Percentiles rank a stretch among this genome's conserved stretches.
Conservation (phyloP, 148 eudicot species). For the Chenopodium formosanum region DNA sequence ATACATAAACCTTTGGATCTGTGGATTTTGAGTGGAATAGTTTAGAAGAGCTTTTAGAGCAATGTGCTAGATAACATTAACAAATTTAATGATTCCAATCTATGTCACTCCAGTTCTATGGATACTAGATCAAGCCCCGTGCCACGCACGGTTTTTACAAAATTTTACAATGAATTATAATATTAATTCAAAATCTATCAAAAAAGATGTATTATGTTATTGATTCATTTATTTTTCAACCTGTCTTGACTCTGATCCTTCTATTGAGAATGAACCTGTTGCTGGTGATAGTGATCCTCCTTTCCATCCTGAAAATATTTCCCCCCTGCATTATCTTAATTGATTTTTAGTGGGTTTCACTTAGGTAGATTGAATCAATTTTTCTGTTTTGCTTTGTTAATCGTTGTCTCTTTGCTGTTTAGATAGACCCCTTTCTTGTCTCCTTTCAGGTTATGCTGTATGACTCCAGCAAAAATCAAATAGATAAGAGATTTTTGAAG, state of each 20-base stretch:
- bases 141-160: no score
- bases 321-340: background rate
- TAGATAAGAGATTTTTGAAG: constrained; percentile 71
- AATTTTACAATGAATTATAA: no score
- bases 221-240: background rate
- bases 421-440: background rate
- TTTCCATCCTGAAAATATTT: background rate
- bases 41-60: background rate
- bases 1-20: background rate
- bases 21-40: background rate
- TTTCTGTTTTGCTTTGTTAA: background rate
- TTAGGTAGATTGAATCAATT: background rate
- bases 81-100: background rate
- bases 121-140: background rate
- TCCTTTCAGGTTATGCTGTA: constrained; percentile 60
- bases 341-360: background rate
- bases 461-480: constrained; percentile 53
- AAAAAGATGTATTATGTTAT: no score
- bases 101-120: background rate
- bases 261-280: background rate
- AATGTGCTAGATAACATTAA: background rate
- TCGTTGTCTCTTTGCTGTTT: background rate
- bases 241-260: background rate
- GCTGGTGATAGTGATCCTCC: background rate
- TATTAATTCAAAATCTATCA: no score